phyloP scores from a whole-genome alignment of 1,284 basidiomycete species.

The Apiotrichum sp. region DNA sequence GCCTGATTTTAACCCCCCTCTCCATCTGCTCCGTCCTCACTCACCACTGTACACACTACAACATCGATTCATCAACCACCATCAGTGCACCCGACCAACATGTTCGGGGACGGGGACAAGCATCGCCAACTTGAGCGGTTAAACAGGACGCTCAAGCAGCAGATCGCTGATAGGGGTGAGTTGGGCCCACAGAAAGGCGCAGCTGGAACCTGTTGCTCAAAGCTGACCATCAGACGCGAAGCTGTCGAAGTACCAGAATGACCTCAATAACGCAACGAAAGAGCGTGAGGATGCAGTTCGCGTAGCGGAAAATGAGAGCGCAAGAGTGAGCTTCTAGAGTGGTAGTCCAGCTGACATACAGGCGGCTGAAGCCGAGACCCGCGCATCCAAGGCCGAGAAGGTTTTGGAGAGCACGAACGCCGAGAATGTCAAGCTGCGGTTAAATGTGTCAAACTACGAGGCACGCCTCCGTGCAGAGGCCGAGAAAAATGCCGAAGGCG shows the following conservation, averaged over 20 bases:
- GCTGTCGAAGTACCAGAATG: background rate
- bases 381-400: conserved; percentile 29
- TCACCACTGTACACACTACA: background rate
- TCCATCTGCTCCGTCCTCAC: background rate
- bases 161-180: conserved; percentile 39
- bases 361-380: conserved; percentile 29
- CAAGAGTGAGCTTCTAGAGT: background rate
- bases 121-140: conserved; percentile 39
- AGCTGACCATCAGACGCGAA: background rate
- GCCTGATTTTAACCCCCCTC: conserved; percentile 1
- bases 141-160: conserved; percentile 36
- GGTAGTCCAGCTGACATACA: conserved; percentile 2
- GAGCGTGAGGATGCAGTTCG: conserved; percentile 1
- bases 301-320: background rate
- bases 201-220: background rate
- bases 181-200: background rate
- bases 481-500: conserved; percentile 26
- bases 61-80: background rate
- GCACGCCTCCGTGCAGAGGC: conserved; percentile 22
- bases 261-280: background rate
- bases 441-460: conserved; percentile 40
- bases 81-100: conserved; percentile 1
- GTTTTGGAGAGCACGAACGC: conserved; percentile 13
- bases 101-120: conserved; percentile 40
- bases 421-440: conserved; percentile 31